Conservation (phyloP, 148 eudicot genomes). For the Vaccinium corymbosum region DNA sequence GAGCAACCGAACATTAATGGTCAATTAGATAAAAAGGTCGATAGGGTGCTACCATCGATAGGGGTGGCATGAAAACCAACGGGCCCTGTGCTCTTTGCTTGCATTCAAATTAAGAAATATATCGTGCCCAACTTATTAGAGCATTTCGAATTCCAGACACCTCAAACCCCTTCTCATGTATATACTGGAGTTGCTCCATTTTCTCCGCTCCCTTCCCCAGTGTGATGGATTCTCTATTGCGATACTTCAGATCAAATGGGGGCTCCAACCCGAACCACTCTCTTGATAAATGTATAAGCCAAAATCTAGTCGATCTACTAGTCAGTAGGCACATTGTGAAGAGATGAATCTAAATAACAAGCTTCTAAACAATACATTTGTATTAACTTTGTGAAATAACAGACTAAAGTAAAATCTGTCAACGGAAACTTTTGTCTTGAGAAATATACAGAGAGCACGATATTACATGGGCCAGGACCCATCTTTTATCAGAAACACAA, state of each 20-base stretch:
- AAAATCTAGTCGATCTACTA: neutral
- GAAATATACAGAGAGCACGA: too few species aligned
- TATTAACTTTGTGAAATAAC: neutral
- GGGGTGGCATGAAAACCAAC: too few species aligned
- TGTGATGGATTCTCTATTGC: neutral
- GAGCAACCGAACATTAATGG: neutral
- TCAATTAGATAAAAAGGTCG: neutral
- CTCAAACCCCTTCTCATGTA: slow-evolving; percentile 4
- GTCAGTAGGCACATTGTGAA: neutral
- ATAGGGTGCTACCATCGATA: too few species aligned
- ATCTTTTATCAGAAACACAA: too few species aligned
- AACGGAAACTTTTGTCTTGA: too few species aligned
- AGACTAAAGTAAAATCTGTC: neutral
- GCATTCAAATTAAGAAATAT: too few species aligned
- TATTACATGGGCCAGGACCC: too few species aligned
- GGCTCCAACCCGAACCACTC: neutral
- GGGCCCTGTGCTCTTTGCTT: too few species aligned
- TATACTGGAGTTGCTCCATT: neutral
- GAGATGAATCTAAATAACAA: neutral
- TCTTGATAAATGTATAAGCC: neutral
- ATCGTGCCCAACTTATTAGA: neutral
- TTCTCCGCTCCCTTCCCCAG: neutral
- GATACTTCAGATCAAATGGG: neutral
- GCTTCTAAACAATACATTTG: neutral
- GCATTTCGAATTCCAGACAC: neutral